Evolutionary conservation across 1,139 yeast genomes (phyloP).

Genomic region (Kurtzmaniella quercitrusa): DNA sequence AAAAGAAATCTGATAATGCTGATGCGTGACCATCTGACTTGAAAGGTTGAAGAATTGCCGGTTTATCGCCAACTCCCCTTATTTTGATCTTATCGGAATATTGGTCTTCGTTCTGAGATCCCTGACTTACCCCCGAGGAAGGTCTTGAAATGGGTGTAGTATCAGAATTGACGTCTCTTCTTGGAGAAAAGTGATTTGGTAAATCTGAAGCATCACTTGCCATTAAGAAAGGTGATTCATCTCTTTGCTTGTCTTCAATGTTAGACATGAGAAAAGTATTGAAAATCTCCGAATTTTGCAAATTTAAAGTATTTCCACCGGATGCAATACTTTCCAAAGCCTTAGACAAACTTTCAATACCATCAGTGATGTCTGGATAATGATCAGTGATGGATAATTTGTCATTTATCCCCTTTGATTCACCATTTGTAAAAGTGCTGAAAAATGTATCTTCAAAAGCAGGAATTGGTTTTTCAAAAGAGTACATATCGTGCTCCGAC

Average conservation of each 20-base stretch:
- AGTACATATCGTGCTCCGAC: neutral
- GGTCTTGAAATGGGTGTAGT: neutral
- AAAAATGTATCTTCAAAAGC: constrained; percentile 1
- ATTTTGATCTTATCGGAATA: neutral
- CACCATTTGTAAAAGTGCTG: neutral
- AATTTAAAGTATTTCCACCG: constrained; percentile 24
- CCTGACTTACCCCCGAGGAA: neutral
- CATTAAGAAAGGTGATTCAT: neutral
- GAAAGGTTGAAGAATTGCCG: neutral
- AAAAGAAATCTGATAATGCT: constrained; percentile 9
- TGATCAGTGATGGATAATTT: constrained; percentile 7
- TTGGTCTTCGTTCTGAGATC: neutral
- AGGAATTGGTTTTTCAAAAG: neutral
- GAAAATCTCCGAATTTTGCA: constrained; percentile 28
- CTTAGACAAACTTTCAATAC: constrained; percentile 25
- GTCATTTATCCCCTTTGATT: neutral
- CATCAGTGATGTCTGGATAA: constrained; percentile 18
- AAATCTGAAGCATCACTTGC: neutral
- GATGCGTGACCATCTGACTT: neutral
- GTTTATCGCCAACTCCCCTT: neutral
- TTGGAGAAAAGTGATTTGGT: neutral
- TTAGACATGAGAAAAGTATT: constrained; percentile 20
- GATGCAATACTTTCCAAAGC: constrained; percentile 27
- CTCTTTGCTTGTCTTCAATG: constrained; percentile 8
- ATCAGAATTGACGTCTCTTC: neutral